Percentiles rank a stretch among this genome's conserved stretches.
Evolutionary conservation across 225 moss, liverwort and hornwort species (phyloP).

Genomic region (Pseudoscleropodium purum): DNA sequence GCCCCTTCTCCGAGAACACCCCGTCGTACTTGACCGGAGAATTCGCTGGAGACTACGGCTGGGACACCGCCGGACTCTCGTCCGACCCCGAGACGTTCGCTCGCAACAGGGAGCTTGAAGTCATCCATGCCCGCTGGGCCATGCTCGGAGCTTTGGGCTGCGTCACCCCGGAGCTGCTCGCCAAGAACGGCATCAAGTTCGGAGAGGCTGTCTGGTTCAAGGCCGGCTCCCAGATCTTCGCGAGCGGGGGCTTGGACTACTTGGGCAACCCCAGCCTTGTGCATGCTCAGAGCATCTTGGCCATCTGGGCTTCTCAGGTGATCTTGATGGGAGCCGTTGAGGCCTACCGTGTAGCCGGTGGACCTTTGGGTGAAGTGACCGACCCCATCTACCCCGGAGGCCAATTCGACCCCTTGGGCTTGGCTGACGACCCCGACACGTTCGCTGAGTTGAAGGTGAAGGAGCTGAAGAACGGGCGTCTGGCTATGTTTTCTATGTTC

Average conservation of each 20-base stretch:
- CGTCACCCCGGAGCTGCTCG: neutral
- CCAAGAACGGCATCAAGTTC: neutral
- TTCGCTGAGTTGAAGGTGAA: constrained; percentile 12
- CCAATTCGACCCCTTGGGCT: neutral
- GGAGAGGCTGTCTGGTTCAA: constrained; percentile 15
- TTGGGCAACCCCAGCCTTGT: constrained; percentile 19
- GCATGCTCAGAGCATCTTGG: constrained; percentile 58
- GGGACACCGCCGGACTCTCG: neutral
- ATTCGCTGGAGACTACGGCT: neutral
- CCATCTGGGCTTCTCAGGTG: constrained; percentile 17
- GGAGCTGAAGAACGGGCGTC: neutral
- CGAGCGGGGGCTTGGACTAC: neutral
- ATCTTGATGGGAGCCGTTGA: constrained; percentile 11
- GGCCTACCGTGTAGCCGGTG: neutral
- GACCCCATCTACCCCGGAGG: constrained; percentile 9
- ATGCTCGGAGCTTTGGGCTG: constrained; percentile 14
- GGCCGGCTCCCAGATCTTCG: constrained; percentile 22
- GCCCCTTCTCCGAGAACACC: constrained; percentile 40
- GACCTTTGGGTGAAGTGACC: neutral
- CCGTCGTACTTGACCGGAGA: neutral
- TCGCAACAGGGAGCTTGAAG: neutral
- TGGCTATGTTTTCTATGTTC: neutral
- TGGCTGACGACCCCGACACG: neutral
- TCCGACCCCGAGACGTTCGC: neutral
- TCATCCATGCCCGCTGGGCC: constrained; percentile 22